Percentiles rank a stretch among this genome's conserved stretches.
These are phyloP conservation scores for Fusarium illudens DNA, from an alignment of 2,329 filamentous ascomycete species.

Conservation along the genomic window DNA sequence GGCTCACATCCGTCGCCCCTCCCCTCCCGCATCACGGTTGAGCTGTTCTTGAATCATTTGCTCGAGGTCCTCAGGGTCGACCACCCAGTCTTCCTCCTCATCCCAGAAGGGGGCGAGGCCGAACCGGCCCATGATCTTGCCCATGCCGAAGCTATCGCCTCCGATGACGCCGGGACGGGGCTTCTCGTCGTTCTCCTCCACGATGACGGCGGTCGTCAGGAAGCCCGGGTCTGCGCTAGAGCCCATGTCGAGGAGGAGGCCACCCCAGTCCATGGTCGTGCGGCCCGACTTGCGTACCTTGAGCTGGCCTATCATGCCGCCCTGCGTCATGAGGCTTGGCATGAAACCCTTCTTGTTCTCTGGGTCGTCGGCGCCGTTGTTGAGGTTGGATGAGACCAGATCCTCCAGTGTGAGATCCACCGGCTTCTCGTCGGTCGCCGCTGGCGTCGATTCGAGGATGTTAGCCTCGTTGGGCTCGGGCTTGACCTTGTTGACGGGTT, in stretches of 20 bases:
- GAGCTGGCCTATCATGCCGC: conserved; percentile 68
- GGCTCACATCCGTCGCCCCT: neutral
- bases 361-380: conserved; percentile 43
- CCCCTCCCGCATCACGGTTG: neutral
- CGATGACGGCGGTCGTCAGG: conserved; percentile 65
- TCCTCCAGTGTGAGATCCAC: conserved; percentile 56
- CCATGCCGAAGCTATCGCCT: conserved; percentile 68
- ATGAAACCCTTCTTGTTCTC: conserved; percentile 47
- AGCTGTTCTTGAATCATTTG: conserved; percentile 3
- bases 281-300: conserved; percentile 69
- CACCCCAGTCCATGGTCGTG: conserved; percentile 70
- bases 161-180: conserved; percentile 51
- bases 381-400: conserved; percentile 24
- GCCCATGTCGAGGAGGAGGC: conserved; percentile 61
- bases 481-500: conserved; percentile 49
- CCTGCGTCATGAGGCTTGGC: conserved; percentile 55
- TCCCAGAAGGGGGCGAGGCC: conserved; percentile 66
- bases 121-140: conserved; percentile 69
- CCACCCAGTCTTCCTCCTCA: conserved; percentile 66
- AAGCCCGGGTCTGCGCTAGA: conserved; percentile 64
- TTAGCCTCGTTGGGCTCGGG: conserved; percentile 52
- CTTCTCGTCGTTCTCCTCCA: conserved; percentile 66
- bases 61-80: conserved; percentile 48
- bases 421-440: conserved; percentile 33
- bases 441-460: conserved; percentile 47